Percentiles rank a stretch among this genome's conserved stretches.
Conservation (phyloP, 2,329 filamentous ascomycete genomes). For the Monascus ruber region DNA sequence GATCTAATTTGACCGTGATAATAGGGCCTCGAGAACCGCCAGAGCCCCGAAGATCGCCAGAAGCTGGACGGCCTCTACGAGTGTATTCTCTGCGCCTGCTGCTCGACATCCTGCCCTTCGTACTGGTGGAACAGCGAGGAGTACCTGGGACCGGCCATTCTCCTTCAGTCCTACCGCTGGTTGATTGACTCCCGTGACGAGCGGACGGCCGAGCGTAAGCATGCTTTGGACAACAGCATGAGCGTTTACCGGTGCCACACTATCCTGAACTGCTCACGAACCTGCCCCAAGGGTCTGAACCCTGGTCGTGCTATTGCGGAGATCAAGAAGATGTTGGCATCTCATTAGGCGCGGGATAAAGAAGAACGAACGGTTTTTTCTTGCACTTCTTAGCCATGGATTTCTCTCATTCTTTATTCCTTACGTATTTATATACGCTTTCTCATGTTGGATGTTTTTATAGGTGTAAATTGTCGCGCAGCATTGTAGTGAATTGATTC, state of each 20-base stretch:
- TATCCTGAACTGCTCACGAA: slow-evolving; percentile 95
- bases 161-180: slow-evolving; percentile 97
- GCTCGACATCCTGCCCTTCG: slow-evolving; percentile 96
- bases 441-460: slow-evolving; percentile 15
- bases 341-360: slow-evolving; percentile 9
- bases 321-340: slow-evolving; percentile 94
- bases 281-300: slow-evolving; percentile 97
- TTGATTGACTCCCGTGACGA: slow-evolving; percentile 90
- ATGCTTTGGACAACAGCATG: slow-evolving; percentile 95
- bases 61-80: slow-evolving; percentile 98
- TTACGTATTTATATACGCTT: slow-evolving; percentile 9
- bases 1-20: slow-evolving; percentile 1
- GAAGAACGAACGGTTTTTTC: background rate
- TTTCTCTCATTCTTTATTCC: slow-evolving; percentile 5
- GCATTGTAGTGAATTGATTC: too few species aligned
- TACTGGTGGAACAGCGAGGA: slow-evolving; percentile 99
- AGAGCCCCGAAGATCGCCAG: slow-evolving; percentile 81
- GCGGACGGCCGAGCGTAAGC: slow-evolving; percentile 75
- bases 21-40: slow-evolving; percentile 83
- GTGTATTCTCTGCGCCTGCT: slow-evolving; percentile 98
- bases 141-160: slow-evolving; percentile 92
- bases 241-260: slow-evolving; percentile 98
- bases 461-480: slow-evolving; percentile 17
- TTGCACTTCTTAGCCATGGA: slow-evolving; percentile 2
- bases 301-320: slow-evolving; percentile 89